These are phyloP conservation scores for Eimeria brunetti DNA, from an alignment of 169 alveolate species.

Conservation along the genomic window DNA sequence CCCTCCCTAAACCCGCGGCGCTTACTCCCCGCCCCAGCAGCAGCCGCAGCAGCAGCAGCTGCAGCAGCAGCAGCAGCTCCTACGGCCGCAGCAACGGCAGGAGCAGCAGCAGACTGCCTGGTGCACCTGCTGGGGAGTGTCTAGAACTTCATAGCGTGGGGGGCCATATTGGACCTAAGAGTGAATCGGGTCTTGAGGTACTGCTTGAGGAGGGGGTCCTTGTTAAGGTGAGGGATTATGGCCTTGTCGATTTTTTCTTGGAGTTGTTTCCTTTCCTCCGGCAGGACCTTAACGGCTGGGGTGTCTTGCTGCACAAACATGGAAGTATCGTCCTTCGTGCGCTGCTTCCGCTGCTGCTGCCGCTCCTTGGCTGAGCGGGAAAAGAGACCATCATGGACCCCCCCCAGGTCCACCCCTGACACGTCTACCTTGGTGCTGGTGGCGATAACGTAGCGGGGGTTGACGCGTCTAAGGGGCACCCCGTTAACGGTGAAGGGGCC, in stretches of 20 bases:
- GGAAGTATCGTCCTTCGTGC: slow-evolving; percentile 41
- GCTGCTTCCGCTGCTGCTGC: slow-evolving; percentile 64
- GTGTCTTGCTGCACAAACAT: slow-evolving; percentile 66
- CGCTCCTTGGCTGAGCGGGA: slow-evolving; percentile 82
- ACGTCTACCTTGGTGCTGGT: slow-evolving; percentile 95
- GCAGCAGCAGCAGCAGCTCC: background rate
- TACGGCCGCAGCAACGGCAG: background rate
- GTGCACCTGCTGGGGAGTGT: too few relatives aligned
- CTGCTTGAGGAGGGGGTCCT: slow-evolving; percentile 80
- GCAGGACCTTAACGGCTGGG: slow-evolving; percentile 24
- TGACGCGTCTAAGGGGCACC: slow-evolving; percentile 98
- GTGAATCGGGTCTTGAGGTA: slow-evolving; percentile 84
- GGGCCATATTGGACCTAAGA: slow-evolving; percentile 79
- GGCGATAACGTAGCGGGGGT: slow-evolving; percentile 97
- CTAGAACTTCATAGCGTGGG: slow-evolving; percentile 85
- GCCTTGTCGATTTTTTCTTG: slow-evolving; percentile 72
- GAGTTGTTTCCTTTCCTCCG: slow-evolving; percentile 41
- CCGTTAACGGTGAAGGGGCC: slow-evolving; percentile 98
- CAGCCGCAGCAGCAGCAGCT: background rate
- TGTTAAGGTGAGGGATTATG: slow-evolving; percentile 49
- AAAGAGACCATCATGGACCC: slow-evolving; percentile 89
- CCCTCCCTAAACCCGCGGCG: background rate
- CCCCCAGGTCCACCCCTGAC: slow-evolving; percentile 87
- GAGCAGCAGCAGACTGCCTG: slow-evolving; percentile 4
- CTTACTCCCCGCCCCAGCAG: background rate